Conservation (phyloP, 495 filamentous ascomycete genomes). For the Bombardia bombarda region DNA sequence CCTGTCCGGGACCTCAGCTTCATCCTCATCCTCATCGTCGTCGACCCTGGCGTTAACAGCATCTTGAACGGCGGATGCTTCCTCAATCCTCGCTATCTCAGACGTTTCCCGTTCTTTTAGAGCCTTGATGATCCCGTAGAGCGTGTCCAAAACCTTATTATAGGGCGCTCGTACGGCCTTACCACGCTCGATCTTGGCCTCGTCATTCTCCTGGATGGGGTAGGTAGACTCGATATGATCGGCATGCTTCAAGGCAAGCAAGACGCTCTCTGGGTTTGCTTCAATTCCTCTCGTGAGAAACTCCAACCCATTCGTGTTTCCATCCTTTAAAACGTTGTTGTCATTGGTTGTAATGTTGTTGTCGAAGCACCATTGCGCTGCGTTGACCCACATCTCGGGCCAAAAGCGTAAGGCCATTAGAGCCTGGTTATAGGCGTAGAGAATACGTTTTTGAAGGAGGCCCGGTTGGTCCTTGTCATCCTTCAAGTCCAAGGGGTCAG, state of each 20-base stretch:
- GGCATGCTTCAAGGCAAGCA: constrained; percentile 80
- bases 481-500: constrained; percentile 76
- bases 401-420: constrained; percentile 89
- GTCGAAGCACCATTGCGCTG: constrained; percentile 83
- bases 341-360: constrained; percentile 52
- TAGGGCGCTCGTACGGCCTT: constrained; percentile 72
- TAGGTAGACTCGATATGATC: constrained; percentile 73
- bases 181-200: constrained; percentile 59
- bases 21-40: constrained; percentile 58
- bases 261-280: constrained; percentile 88
- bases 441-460: constrained; percentile 64
- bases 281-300: constrained; percentile 75
- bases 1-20: constrained; percentile 52
- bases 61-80: constrained; percentile 34
- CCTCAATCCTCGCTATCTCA: constrained; percentile 65
- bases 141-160: constrained; percentile 70
- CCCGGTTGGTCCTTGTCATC: constrained; percentile 74
- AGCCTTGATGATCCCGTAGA: constrained; percentile 73
- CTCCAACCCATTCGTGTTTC: constrained; percentile 49
- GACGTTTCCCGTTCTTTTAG: constrained; percentile 63
- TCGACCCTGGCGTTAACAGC: constrained; percentile 17
- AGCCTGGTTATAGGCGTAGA: constrained; percentile 90
- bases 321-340: constrained; percentile 54
- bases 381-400: constrained; percentile 93
- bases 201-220: constrained; percentile 61